phyloP scores from a whole-genome alignment of 352 stramenopile species.

The Pythium aristosporum region DNA sequence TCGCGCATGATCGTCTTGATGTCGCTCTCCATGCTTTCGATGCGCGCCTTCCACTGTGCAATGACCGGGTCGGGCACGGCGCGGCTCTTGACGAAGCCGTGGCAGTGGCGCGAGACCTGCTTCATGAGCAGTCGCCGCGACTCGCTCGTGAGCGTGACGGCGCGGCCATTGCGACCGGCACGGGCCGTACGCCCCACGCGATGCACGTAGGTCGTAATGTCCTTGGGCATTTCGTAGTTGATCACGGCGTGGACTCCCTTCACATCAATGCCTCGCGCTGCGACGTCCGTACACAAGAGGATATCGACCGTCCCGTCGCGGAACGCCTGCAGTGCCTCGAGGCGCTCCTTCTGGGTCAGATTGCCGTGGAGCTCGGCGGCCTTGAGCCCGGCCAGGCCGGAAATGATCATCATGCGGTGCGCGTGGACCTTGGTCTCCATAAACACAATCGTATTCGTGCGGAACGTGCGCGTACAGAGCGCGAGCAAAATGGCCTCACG shows the following conservation, averaged over 20 bases:
- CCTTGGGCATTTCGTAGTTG: conserved; percentile 99
- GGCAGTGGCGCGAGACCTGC: conserved; percentile 88
- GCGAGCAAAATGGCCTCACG: conserved; percentile 95
- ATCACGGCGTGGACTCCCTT: conserved; percentile 97
- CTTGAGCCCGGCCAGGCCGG: conserved; percentile 94
- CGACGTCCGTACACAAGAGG: conserved; percentile 98
- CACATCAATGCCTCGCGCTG: conserved; percentile 98
- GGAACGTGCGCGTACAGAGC: conserved; percentile 95
- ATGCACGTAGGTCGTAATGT: conserved; percentile 98
- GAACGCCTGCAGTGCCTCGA: conserved; percentile 96
- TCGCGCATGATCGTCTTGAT: conserved; percentile 84
- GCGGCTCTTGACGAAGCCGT: conserved; percentile 90
- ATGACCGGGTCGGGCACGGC: conserved; percentile 88
- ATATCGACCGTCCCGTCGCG: conserved; percentile 94
- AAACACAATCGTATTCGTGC: conserved; percentile 97
- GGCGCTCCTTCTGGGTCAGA: conserved; percentile 94
- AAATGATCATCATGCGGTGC: conserved; percentile 97
- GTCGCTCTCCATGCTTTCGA: conserved; percentile 80
- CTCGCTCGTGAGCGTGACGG: conserved; percentile 90
- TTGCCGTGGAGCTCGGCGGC: conserved; percentile 98
- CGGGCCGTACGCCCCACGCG: conserved; percentile 97
- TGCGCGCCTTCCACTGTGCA: conserved; percentile 82
- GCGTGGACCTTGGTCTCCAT: conserved; percentile 98
- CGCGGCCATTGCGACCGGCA: conserved; percentile 91
- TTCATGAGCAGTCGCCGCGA: conserved; percentile 93